Conservation (phyloP, 306 rosid genomes). For the Glycyrrhiza uralensis region DNA sequence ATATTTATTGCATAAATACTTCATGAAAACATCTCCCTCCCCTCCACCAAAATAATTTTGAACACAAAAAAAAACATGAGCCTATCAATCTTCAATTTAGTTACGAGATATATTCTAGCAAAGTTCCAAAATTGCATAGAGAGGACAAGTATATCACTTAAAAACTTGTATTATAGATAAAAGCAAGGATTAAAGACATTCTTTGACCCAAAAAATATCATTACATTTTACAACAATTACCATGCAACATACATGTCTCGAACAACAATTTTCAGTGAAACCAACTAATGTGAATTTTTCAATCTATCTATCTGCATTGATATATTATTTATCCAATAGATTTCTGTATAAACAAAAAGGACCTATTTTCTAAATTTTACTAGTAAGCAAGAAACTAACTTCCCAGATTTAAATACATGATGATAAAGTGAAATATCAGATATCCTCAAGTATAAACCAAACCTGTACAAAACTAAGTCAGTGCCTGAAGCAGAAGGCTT, state of each 20-base stretch:
- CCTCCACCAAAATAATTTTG: background rate
- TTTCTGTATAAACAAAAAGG: background rate
- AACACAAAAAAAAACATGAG: background rate
- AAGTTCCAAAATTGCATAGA: background rate
- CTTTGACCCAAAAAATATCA: background rate
- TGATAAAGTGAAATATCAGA: background rate
- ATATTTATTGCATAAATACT: background rate
- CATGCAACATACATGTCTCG: background rate
- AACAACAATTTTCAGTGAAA: background rate
- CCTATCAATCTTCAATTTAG: background rate
- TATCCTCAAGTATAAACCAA: conserved; percentile 8
- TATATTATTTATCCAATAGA: too few species aligned
- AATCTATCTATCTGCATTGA: background rate
- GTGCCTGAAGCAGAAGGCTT: conserved; percentile 73
- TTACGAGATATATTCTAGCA: background rate
- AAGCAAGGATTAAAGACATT: background rate
- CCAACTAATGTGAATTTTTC: background rate
- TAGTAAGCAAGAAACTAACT: background rate
- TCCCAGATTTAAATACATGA: background rate
- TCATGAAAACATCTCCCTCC: background rate
- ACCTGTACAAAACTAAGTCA: conserved; percentile 85
- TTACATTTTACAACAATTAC: background rate
- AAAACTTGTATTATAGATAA: background rate
- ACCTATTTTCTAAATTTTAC: background rate
- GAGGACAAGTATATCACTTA: background rate